Conservation (phyloP, 2,329 filamentous ascomycete genomes). For the Fusarium camptoceras region DNA sequence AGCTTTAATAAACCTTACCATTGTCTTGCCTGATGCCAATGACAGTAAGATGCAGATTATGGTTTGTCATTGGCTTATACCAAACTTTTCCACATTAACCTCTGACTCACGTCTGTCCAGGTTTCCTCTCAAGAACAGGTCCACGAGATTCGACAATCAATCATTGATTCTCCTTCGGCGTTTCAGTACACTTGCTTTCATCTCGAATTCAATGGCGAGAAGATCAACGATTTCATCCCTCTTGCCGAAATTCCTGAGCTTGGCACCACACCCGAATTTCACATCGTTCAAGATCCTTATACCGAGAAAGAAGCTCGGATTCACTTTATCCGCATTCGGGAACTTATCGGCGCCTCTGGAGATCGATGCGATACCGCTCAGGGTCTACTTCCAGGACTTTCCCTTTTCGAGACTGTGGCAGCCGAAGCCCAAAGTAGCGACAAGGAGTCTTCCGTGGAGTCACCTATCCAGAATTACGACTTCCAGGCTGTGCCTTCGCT, state of each 20-base stretch:
- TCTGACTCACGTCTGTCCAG: slow-evolving; percentile 57
- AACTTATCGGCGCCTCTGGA: slow-evolving; percentile 91
- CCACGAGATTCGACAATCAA: slow-evolving; percentile 95
- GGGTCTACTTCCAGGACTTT: slow-evolving; percentile 85
- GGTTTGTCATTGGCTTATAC: slow-evolving; percentile 63
- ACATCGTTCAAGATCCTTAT: slow-evolving; percentile 92
- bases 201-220: slow-evolving; percentile 87
- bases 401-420: slow-evolving; percentile 84
- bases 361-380: slow-evolving; percentile 88
- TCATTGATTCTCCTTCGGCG: slow-evolving; percentile 91
- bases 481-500: slow-evolving; percentile 77
- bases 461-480: slow-evolving; percentile 75
- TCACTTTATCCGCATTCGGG: slow-evolving; percentile 89
- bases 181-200: slow-evolving; percentile 99
- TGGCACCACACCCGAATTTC: slow-evolving; percentile 79
- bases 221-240: slow-evolving; percentile 95
- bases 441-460: slow-evolving; percentile 49
- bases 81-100: slow-evolving; percentile 1
- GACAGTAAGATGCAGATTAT: slow-evolving; percentile 85
- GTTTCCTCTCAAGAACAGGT: slow-evolving; percentile 95
- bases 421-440: slow-evolving; percentile 58
- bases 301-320: slow-evolving; percentile 98
- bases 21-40: slow-evolving; percentile 81
- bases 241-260: slow-evolving; percentile 89
- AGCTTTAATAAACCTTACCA: slow-evolving; percentile 73